phyloP scores from a whole-genome alignment of 176 grass and related monocot genomes.

The Chloris gayana region DNA sequence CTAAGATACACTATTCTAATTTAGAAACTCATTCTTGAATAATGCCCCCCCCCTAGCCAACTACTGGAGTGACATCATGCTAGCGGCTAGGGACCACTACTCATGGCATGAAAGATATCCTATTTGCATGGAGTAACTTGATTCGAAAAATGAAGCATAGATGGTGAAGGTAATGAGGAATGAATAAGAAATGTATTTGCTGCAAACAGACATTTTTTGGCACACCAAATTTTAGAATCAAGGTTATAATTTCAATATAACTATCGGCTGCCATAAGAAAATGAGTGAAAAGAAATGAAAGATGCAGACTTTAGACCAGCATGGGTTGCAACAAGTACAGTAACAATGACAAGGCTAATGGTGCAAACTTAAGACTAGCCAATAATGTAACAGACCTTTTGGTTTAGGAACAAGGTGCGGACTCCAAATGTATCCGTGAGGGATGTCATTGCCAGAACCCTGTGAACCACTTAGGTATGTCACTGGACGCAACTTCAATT shows the following conservation, averaged over 20 bases:
- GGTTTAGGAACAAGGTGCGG: slow-evolving; percentile 97
- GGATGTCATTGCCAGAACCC: slow-evolving; percentile 74
- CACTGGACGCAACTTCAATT: slow-evolving; percentile 87
- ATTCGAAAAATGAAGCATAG: too few species aligned
- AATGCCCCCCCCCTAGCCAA: not conserved
- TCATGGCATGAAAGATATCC: too few species aligned
- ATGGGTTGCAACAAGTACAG: slow-evolving; percentile 8
- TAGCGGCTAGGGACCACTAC: not conserved
- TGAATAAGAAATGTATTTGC: not conserved
- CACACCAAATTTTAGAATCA: slow-evolving; percentile 6
- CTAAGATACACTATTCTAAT: not conserved
- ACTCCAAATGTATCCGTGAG: slow-evolving; percentile 98
- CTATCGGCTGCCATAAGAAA: not conserved
- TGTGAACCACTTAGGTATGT: slow-evolving; percentile 90
- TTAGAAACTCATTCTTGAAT: not conserved
- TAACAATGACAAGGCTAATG: slow-evolving; percentile 35
- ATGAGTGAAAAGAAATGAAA: not conserved
- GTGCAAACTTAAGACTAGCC: slow-evolving; percentile 31
- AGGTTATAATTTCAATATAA: not conserved
- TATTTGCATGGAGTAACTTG: too few species aligned
- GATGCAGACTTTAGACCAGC: not conserved
- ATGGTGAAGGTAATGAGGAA: too few species aligned
- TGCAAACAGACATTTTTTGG: not conserved
- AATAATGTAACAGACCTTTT: slow-evolving; percentile 59
- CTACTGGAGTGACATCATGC: not conserved